phyloP scores from a whole-genome alignment of 495 filamentous ascomycete species.

The Penicillium verhagenii region DNA sequence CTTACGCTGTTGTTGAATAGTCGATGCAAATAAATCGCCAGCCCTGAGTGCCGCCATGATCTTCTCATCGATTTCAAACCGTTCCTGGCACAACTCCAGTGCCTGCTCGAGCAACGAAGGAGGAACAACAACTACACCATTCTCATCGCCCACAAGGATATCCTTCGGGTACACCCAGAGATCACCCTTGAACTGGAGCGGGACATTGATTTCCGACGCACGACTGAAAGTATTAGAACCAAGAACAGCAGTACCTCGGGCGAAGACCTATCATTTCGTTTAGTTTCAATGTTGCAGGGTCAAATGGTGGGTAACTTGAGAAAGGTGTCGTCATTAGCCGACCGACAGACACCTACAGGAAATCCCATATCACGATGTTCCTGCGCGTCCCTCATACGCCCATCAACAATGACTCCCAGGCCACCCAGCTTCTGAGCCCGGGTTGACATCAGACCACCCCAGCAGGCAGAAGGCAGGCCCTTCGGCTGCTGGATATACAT shows the following conservation, averaged over 20 bases:
- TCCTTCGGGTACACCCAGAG: slow-evolving; percentile 14
- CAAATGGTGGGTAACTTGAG: neutral
- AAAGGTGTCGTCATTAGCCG: neutral
- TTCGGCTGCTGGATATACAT: slow-evolving; percentile 26
- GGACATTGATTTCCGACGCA: slow-evolving; percentile 18
- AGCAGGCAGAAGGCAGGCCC: slow-evolving; percentile 15
- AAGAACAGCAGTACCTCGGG: slow-evolving; percentile 12
- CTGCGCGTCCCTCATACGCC: slow-evolving; percentile 12
- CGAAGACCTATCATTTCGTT: slow-evolving; percentile 15
- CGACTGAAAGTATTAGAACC: slow-evolving; percentile 21
- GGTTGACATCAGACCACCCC: slow-evolving; percentile 20
- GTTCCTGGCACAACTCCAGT: slow-evolving; percentile 17
- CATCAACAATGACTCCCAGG: slow-evolving; percentile 13
- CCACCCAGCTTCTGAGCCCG: slow-evolving; percentile 15
- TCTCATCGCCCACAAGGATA: slow-evolving; percentile 19
- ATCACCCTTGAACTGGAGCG: slow-evolving; percentile 16
- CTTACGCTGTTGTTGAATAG: slow-evolving; percentile 17
- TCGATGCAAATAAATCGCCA: slow-evolving; percentile 15
- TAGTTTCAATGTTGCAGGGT: neutral
- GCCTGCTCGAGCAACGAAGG: slow-evolving; percentile 16
- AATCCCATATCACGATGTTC: slow-evolving; percentile 18
- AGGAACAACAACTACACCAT: slow-evolving; percentile 16
- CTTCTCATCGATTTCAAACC: slow-evolving; percentile 24
- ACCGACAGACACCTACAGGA: slow-evolving; percentile 1
- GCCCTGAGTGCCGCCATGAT: slow-evolving; percentile 16